Evolutionary conservation across 148 eudicot genomes (phyloP).

Genomic region (Rheum nobile): DNA sequence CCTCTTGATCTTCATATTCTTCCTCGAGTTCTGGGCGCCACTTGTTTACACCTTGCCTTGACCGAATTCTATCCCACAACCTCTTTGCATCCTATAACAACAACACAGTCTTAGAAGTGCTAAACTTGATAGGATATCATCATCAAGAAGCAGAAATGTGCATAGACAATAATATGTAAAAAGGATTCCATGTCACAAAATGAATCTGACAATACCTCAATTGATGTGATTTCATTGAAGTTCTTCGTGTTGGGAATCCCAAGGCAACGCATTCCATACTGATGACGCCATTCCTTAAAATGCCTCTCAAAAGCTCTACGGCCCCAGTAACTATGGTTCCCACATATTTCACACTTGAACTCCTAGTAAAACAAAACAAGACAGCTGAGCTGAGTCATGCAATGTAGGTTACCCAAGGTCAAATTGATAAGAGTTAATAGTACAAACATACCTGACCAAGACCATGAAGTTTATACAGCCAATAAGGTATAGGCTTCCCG

Average conservation of each 20-base stretch:
- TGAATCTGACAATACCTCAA: slow-evolving; percentile 38
- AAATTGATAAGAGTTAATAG: not conserved
- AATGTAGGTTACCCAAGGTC: not conserved
- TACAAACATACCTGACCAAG: slow-evolving; percentile 75
- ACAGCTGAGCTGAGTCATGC: slow-evolving; percentile 4
- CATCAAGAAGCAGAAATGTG: not conserved
- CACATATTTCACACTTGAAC: slow-evolving; percentile 96
- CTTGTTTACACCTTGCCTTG: slow-evolving; percentile 71
- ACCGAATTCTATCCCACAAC: slow-evolving; percentile 88
- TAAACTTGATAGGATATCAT: not conserved
- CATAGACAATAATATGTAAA: too few relatives aligned
- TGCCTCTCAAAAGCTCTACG: slow-evolving; percentile 97
- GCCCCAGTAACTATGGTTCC: slow-evolving; percentile 95
- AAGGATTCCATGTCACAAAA: not conserved
- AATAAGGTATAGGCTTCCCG: slow-evolving; percentile 98
- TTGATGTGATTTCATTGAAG: slow-evolving; percentile 90
- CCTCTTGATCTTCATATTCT: slow-evolving; percentile 89
- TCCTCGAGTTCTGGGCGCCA: slow-evolving; percentile 99
- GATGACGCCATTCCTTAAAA: slow-evolving; percentile 96
- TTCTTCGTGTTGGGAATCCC: slow-evolving; percentile 98
- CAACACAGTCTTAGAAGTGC: not conserved
- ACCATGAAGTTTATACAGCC: slow-evolving; percentile 98
- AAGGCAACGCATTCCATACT: slow-evolving; percentile 97
- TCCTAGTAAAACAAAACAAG: slow-evolving; percentile 38
- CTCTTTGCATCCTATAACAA: slow-evolving; percentile 68